Evolutionary conservation across 306 rosid genomes (phyloP).

Genomic region (Citrullus mucosospermus): DNA sequence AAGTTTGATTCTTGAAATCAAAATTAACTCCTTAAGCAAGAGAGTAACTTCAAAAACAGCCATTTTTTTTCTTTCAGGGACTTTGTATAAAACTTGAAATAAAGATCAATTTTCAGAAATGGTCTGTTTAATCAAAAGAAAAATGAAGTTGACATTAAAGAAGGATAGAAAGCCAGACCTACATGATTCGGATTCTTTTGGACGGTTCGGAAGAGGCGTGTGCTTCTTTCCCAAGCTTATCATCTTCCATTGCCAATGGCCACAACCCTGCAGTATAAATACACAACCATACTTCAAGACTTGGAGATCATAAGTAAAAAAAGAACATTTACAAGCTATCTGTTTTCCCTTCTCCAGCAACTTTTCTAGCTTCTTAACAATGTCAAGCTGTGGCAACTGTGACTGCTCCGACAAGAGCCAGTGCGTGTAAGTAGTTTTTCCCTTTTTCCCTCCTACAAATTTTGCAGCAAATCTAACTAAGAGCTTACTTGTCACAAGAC

Average conservation of each 20-base stretch:
- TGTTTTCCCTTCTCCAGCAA: background rate
- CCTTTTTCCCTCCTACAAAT: background rate
- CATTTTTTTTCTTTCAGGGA: background rate
- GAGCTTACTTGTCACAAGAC: background rate
- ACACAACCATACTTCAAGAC: conserved; percentile 10
- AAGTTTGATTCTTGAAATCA: background rate
- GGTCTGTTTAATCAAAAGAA: conserved; percentile 5
- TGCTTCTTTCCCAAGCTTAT: conserved; percentile 22
- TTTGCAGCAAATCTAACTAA: background rate
- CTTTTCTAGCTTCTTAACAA: conserved; percentile 20
- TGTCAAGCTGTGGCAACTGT: conserved; percentile 53
- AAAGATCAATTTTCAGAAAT: background rate
- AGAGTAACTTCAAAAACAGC: background rate
- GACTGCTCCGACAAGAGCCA: conserved; percentile 49
- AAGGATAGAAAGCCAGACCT: conserved; percentile 26
- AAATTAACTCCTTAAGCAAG: background rate
- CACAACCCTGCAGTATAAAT: conserved; percentile 43
- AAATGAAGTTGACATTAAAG: conserved; percentile 49
- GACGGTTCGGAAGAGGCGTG: conserved; percentile 24
- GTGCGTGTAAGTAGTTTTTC: conserved; percentile 38
- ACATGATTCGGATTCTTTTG: conserved; percentile 44
- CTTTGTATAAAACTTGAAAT: background rate
- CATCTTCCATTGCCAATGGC: background rate
- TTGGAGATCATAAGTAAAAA: conserved; percentile 22
- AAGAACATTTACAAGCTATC: background rate